phyloP scores from a whole-genome alignment of 352 stramenopile species.

The Pythium aphanidermatum region DNA sequence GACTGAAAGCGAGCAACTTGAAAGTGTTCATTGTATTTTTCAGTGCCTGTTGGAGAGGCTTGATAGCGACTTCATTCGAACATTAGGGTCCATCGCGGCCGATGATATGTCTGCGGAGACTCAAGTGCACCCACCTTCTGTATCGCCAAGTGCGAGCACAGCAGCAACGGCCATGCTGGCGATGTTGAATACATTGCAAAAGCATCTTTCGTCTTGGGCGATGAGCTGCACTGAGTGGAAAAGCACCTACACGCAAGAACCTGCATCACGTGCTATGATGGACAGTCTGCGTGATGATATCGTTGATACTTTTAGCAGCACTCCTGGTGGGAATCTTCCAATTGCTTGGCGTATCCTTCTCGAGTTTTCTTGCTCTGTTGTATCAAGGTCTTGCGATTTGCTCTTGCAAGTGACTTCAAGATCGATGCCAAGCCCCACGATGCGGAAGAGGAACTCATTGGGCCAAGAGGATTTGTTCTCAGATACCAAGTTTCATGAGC shows the following conservation, averaged over 20 bases:
- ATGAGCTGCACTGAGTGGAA: slow-evolving; percentile 5
- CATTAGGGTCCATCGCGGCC: slow-evolving; percentile 4
- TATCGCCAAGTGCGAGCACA: slow-evolving; percentile 40
- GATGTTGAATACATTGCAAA: slow-evolving; percentile 12
- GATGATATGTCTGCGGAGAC: neutral
- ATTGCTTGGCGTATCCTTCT: slow-evolving; percentile 5
- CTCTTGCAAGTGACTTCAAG: slow-evolving; percentile 7
- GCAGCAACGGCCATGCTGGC: neutral
- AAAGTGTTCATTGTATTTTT: neutral
- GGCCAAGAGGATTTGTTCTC: slow-evolving; percentile 1
- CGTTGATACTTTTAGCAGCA: too few species aligned
- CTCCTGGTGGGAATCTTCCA: too few species aligned
- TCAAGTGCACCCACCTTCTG: slow-evolving; percentile 9
- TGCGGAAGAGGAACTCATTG: neutral
- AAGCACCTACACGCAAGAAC: neutral
- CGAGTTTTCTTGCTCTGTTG: slow-evolving; percentile 4
- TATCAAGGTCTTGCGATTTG: slow-evolving; percentile 1
- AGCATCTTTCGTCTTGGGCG: slow-evolving; percentile 10
- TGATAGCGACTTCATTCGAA: slow-evolving; percentile 7
- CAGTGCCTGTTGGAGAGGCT: slow-evolving; percentile 4
- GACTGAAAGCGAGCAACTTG: neutral
- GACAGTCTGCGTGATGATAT: too few species aligned
- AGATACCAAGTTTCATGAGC: slow-evolving; percentile 2
- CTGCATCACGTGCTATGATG: too few species aligned
- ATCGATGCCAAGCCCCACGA: slow-evolving; percentile 5